Evolutionary conservation across 139 green algal species (phyloP).

Genomic region (Asterochloris erici): DNA sequence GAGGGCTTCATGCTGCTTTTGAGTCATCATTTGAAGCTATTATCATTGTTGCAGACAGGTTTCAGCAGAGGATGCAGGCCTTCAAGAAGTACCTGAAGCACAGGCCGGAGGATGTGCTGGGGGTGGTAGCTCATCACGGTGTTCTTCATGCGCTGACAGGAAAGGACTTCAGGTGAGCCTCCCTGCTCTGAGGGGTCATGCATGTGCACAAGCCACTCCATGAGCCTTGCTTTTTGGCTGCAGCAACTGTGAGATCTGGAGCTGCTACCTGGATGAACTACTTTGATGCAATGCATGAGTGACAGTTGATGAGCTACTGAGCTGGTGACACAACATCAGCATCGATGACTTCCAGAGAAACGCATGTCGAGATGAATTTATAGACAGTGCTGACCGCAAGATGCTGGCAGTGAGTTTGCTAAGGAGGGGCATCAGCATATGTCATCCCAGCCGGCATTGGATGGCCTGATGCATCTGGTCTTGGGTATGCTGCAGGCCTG

Average conservation of each 20-base stretch:
- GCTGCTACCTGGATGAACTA: background rate
- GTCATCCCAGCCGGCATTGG: too few species aligned
- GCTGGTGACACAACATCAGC: too few species aligned
- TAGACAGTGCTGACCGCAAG: too few species aligned
- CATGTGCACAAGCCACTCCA: background rate
- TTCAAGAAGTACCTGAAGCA: slow-evolving; percentile 36
- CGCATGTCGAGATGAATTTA: too few species aligned
- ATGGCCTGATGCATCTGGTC: too few species aligned
- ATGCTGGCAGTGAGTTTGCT: too few species aligned
- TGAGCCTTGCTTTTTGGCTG: background rate
- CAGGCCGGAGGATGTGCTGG: slow-evolving; percentile 48
- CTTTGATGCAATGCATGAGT: background rate
- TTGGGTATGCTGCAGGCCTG: too few species aligned
- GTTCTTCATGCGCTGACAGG: slow-evolving; percentile 49
- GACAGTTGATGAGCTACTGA: background rate
- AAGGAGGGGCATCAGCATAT: too few species aligned
- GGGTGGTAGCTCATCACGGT: slow-evolving; percentile 54
- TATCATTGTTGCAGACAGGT: slow-evolving; percentile 28
- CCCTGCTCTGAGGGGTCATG: too few species aligned
- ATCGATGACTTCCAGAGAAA: too few species aligned
- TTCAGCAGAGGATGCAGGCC: slow-evolving; percentile 33
- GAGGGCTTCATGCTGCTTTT: background rate
- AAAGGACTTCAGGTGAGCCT: slow-evolving; percentile 17
- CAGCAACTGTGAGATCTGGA: slow-evolving; percentile 5
- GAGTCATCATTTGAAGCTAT: background rate